Evolutionary conservation across 2,329 filamentous ascomycete species (phyloP).

Genomic region (Penicillium sp.): DNA sequence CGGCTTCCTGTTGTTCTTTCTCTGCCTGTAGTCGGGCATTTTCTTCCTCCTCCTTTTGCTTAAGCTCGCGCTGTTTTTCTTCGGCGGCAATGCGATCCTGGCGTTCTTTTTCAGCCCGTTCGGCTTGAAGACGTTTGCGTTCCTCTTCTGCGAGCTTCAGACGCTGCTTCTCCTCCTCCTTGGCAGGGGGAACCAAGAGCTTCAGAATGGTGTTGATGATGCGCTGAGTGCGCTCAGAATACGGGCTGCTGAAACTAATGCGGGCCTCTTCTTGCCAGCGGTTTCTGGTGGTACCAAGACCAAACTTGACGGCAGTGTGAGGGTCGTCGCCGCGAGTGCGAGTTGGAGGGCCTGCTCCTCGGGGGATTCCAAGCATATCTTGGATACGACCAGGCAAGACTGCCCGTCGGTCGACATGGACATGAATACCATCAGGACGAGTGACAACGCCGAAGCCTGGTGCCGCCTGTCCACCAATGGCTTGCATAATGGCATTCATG

Average conservation of each 20-base stretch:
- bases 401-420: conserved; percentile 53
- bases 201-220: conserved; percentile 68
- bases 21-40: conserved; percentile 61
- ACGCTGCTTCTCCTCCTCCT: conserved; percentile 72
- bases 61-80: conserved; percentile 69
- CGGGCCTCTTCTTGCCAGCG: conserved; percentile 89
- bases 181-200: conserved; percentile 75
- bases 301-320: conserved; percentile 72
- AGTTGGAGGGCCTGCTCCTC: conserved; percentile 25
- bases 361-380: conserved; percentile 39
- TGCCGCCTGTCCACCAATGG: conserved; percentile 47
- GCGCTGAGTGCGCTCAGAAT: conserved; percentile 66
- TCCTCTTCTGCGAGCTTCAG: conserved; percentile 59
- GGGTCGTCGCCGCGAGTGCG: conserved; percentile 46
- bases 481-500: conserved; percentile 57
- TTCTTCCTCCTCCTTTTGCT: conserved; percentile 65
- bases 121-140: conserved; percentile 58
- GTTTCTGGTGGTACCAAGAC: conserved; percentile 65
- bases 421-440: conserved; percentile 52
- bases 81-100: conserved; percentile 64
- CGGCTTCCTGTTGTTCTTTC: conserved; percentile 56
- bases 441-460: conserved; percentile 44
- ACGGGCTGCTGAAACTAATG: conserved; percentile 71
- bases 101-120: conserved; percentile 60
- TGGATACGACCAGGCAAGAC: conserved; percentile 56